Evolutionary conservation across 2,329 filamentous ascomycete species (phyloP).

Genomic region (Alternaria brassicae): DNA sequence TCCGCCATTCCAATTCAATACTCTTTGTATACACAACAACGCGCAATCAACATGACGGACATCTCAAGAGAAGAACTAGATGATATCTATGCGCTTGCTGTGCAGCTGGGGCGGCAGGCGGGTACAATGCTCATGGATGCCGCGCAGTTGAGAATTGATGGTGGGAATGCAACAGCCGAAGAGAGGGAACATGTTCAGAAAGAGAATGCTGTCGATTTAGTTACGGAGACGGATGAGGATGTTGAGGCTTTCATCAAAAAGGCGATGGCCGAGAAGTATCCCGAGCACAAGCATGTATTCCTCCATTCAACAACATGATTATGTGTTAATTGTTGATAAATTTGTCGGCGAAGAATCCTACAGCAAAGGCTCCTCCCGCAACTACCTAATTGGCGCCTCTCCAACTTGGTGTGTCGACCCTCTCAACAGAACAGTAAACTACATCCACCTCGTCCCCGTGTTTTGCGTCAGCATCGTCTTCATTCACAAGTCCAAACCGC

Average conservation of each 20-base stretch:
- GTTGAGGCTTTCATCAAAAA: slow-evolving; percentile 74
- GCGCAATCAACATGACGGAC: slow-evolving; percentile 29
- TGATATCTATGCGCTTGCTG: slow-evolving; percentile 73
- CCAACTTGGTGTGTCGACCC: slow-evolving; percentile 82
- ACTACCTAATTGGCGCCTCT: slow-evolving; percentile 68
- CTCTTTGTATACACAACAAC: not conserved
- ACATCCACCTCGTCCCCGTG: slow-evolving; percentile 81
- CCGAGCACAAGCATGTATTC: slow-evolving; percentile 65
- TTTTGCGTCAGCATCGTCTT: slow-evolving; percentile 81
- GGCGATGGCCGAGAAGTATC: slow-evolving; percentile 66
- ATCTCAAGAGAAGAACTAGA: slow-evolving; percentile 59
- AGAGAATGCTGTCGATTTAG: slow-evolving; percentile 77
- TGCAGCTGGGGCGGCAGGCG: slow-evolving; percentile 73
- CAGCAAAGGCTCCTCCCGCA: slow-evolving; percentile 69
- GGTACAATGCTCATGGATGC: slow-evolving; percentile 71
- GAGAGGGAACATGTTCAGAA: slow-evolving; percentile 66
- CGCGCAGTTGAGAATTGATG: slow-evolving; percentile 63
- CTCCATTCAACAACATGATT: accelerated
- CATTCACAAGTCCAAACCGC: slow-evolving; percentile 64
- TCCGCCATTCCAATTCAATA: not conserved
- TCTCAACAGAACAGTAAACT: slow-evolving; percentile 81
- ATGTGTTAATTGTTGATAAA: slow-evolving; percentile 47
- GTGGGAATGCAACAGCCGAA: slow-evolving; percentile 31
- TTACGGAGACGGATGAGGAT: slow-evolving; percentile 78
- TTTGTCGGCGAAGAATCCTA: slow-evolving; percentile 83